Base-by-base conservation (phyloP, 306 rosid genomes). In the Pyrus pyrifolia region DNA sequence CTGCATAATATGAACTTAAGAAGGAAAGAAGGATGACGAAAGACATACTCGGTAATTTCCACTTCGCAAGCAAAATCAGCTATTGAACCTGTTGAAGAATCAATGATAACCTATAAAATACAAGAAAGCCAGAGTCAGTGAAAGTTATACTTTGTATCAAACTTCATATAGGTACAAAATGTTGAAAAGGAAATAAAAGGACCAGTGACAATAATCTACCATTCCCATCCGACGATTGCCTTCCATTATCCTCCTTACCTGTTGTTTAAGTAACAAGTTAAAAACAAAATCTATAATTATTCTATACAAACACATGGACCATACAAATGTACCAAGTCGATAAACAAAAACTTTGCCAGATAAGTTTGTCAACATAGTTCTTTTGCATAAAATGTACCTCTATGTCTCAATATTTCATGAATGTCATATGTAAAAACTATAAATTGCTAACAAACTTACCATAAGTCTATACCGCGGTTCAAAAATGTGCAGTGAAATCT, bases 171-270 rank as follows among this genome's bases (percentile, higher is more conserved):
- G 69, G 51, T 84, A 65, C 71, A 78, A 67, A 73, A 72, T 27
- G 65, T 18, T 21, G 72, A 81, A 66, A 49, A 30, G 51, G 64
- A 81, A 76, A 62, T 51, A 78, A 83, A 77, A 38, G 68, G 83
- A 72, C 79, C 77, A 81, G 72, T 55, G 65, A 68, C 78, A 81
- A 76, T 78, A 86, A 83, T 66, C 73, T 90, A 95, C 99, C 99
- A 95, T 95, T 92, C 99, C 99, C 99, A 95, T 95, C 59, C 99
- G 92, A 78, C 79, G 99, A 82, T 89, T 92, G 84, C 99, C 99
- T 89, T 92, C 97, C 97, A 95, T 92, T 88, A 92, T 82, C 83
- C 99, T 92, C 90, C 99, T 90, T 80, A 95, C 85, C 99, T 95
- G 88, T 82, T 62, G 23, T 72, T 42, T 38, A 70, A 71, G 38